These are phyloP conservation scores for Knufia fluminis DNA, from an alignment of 2,329 filamentous ascomycete species.

Conservation along the genomic window DNA sequence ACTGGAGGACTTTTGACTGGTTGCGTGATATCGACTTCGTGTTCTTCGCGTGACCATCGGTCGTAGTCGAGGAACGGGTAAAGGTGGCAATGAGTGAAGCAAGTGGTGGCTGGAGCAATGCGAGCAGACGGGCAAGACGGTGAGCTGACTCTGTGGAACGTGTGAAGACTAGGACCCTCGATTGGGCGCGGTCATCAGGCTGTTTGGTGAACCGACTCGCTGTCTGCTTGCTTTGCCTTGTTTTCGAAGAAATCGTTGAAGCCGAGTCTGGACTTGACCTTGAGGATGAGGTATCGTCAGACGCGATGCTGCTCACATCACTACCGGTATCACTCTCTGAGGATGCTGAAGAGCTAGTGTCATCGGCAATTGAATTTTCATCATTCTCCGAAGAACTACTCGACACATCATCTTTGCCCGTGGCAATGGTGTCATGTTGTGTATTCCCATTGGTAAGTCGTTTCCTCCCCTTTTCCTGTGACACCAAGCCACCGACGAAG, in stretches of 20 bases:
- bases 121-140: constrained; percentile 76
- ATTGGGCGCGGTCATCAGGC: constrained; percentile 65
- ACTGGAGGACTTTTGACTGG: constrained; percentile 62
- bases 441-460: constrained; percentile 18
- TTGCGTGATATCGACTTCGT: constrained; percentile 34
- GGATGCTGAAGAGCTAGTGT: constrained; percentile 17
- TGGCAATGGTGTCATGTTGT: neutral
- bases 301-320: constrained; percentile 21
- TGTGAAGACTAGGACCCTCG: constrained; percentile 78
- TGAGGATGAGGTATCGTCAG: constrained; percentile 26
- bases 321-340: constrained; percentile 18
- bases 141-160: constrained; percentile 85
- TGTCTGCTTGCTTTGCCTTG: constrained; percentile 26
- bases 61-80: constrained; percentile 65
- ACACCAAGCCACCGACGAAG: neutral
- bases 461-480: neutral
- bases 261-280: constrained; percentile 11
- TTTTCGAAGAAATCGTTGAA: neutral
- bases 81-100: constrained; percentile 82
- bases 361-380: constrained; percentile 13
- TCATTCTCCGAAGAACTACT: constrained; percentile 9
- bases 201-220: constrained; percentile 76
- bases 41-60: constrained; percentile 30
- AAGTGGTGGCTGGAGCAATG: constrained; percentile 75
- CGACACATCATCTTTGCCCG: too few species aligned